Conservation (phyloP, 2,329 filamentous ascomycete species). For the Nigrograna mackinnonii region DNA sequence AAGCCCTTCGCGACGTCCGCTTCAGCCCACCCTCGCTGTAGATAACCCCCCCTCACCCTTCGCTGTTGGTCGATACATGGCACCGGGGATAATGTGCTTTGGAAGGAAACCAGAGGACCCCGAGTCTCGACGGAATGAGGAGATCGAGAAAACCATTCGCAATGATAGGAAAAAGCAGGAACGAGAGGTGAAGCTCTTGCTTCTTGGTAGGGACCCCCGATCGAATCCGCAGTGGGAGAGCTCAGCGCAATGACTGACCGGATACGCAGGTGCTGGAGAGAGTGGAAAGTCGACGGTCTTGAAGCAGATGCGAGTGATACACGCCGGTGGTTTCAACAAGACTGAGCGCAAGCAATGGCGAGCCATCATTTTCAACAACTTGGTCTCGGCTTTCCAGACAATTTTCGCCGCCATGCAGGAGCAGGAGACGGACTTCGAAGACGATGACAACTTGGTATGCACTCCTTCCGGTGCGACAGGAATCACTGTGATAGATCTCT, state of each 20-base stretch:
- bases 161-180: constrained; percentile 85
- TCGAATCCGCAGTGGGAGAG: not conserved
- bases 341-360: constrained; percentile 92
- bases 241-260: constrained; percentile 27
- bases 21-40: not conserved
- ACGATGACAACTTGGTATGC: constrained; percentile 77
- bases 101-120: constrained; percentile 54
- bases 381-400: constrained; percentile 88
- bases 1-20: constrained; percentile 5
- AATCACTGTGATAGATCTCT: not conserved
- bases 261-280: constrained; percentile 79
- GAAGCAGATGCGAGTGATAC: constrained; percentile 99
- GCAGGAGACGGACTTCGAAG: constrained; percentile 77
- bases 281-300: constrained; percentile 95
- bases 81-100: constrained; percentile 55
- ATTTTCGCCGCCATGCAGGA: constrained; percentile 91
- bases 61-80: constrained; percentile 27
- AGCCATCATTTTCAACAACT: constrained; percentile 93
- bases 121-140: constrained; percentile 56
- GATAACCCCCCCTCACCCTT: constrained; percentile 4
- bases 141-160: constrained; percentile 85
- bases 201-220: constrained; percentile 71
- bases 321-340: constrained; percentile 87
- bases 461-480: not conserved
- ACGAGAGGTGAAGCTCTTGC: constrained; percentile 88